Conservation (phyloP, 345 rosid species). For the Balakata baccata region DNA sequence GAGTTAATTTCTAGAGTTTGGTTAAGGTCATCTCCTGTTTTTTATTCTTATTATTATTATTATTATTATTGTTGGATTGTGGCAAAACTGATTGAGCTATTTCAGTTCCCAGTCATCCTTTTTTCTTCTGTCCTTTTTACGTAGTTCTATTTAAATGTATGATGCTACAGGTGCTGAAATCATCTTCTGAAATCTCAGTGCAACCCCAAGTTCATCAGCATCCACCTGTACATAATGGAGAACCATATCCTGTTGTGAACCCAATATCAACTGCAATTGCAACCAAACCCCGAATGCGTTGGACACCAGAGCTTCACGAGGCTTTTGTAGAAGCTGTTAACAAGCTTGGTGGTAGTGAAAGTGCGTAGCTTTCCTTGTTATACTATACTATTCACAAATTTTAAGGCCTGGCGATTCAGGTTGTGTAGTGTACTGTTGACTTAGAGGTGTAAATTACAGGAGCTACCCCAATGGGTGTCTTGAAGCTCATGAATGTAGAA, state of each 20-base stretch:
- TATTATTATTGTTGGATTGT: neutral
- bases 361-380: conserved; percentile 40
- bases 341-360: conserved; percentile 83
- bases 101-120: neutral
- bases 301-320: conserved; percentile 97
- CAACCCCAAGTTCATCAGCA: conserved; percentile 39
- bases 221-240: conserved; percentile 36
- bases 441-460: conserved; percentile 44
- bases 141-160: neutral
- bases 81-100: neutral
- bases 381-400: conserved; percentile 11
- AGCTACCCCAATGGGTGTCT: conserved; percentile 89
- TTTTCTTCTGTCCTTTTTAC: neutral
- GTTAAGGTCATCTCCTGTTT: neutral
- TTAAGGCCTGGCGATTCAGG: conserved; percentile 8
- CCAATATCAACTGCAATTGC: conserved; percentile 34
- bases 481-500: conserved; percentile 73
- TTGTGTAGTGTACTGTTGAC: conserved; percentile 12
- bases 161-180: conserved; percentile 30
- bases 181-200: conserved; percentile 30
- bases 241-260: conserved; percentile 28
- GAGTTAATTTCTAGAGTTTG: neutral
- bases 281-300: conserved; percentile 77
- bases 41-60: neutral
- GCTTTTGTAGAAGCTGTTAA: conserved; percentile 87